Conservation (phyloP, 2,329 filamentous ascomycete genomes). For the Celoporthe dispersa region DNA sequence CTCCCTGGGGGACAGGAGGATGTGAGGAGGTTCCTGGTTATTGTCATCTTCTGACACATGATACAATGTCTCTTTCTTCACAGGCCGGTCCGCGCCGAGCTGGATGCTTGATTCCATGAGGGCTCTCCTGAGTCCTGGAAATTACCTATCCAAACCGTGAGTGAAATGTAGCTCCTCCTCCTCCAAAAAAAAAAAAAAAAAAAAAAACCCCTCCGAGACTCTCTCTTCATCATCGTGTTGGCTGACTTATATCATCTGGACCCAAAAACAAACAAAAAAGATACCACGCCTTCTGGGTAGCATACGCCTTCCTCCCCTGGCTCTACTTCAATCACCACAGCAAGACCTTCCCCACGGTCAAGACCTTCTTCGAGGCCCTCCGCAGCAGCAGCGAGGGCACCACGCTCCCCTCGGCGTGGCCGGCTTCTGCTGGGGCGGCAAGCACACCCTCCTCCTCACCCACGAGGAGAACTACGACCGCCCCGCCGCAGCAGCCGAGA, state of each 20-base stretch:
- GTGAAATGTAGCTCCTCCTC: conserved; percentile 15
- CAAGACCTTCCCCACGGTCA: conserved; percentile 42
- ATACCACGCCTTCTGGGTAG: conserved; percentile 34
- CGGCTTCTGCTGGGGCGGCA: conserved; percentile 69
- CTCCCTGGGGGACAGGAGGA: background rate
- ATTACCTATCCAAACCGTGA: conserved; percentile 38
- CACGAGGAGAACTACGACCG: conserved; percentile 38
- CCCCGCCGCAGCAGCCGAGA: conserved; percentile 11
- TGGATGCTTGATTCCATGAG: conserved; percentile 39
- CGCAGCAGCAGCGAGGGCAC: conserved; percentile 40
- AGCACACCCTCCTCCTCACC: conserved; percentile 55
- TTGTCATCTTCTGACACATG: background rate
- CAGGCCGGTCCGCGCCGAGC: conserved; percentile 39
- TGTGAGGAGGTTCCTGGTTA: background rate
- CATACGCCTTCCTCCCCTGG: conserved; percentile 39
- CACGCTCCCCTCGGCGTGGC: conserved; percentile 51
- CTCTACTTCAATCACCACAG: conserved; percentile 38
- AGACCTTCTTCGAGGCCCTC: conserved; percentile 43
- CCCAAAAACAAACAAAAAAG: conserved; percentile 29
- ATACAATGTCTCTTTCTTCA: background rate
- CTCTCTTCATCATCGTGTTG: background rate
- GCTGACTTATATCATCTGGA: background rate
- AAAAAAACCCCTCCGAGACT: too few species aligned
- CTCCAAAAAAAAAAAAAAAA: too few species aligned
- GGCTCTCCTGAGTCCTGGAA: conserved; percentile 32